phyloP scores from a whole-genome alignment of 2,329 filamentous ascomycete species.

The Herpotrichia juniperi region DNA sequence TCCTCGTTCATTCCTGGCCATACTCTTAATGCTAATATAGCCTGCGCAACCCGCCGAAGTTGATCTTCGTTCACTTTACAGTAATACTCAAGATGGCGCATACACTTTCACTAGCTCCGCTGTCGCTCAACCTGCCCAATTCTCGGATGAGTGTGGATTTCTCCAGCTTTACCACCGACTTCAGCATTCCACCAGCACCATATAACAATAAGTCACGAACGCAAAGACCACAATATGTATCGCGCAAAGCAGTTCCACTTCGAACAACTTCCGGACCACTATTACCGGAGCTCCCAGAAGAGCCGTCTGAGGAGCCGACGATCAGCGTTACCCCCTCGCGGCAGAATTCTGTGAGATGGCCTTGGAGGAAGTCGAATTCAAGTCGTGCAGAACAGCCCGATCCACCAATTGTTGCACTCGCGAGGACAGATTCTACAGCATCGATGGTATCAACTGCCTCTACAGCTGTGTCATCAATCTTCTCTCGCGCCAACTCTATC shows the following conservation, averaged over 20 bases:
- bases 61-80: slow-evolving; percentile 13
- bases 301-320: slow-evolving; percentile 1
- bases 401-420: slow-evolving; percentile 2
- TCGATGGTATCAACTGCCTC: slow-evolving; percentile 15
- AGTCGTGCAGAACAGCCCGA: slow-evolving; percentile 2
- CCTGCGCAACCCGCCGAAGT: slow-evolving; percentile 6
- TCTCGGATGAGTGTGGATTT: slow-evolving; percentile 31
- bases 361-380: slow-evolving; percentile 8
- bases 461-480: slow-evolving; percentile 13
- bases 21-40: slow-evolving; percentile 16
- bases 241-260: slow-evolving; percentile 1
- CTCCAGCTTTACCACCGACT: slow-evolving; percentile 15
- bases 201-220: background rate
- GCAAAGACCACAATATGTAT: slow-evolving; percentile 2
- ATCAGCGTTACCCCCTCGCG: background rate
- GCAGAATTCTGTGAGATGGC: slow-evolving; percentile 13
- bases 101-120: slow-evolving; percentile 16
- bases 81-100: slow-evolving; percentile 22
- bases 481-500: slow-evolving; percentile 11
- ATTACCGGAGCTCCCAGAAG: slow-evolving; percentile 14
- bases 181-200: background rate
- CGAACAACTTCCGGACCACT: slow-evolving; percentile 1
- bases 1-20: background rate
- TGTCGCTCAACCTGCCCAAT: slow-evolving; percentile 29
- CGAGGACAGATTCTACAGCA: slow-evolving; percentile 15